These are phyloP conservation scores for Vanilla planifolia DNA, from an alignment of 106 monocot species.

Conservation along the genomic window DNA sequence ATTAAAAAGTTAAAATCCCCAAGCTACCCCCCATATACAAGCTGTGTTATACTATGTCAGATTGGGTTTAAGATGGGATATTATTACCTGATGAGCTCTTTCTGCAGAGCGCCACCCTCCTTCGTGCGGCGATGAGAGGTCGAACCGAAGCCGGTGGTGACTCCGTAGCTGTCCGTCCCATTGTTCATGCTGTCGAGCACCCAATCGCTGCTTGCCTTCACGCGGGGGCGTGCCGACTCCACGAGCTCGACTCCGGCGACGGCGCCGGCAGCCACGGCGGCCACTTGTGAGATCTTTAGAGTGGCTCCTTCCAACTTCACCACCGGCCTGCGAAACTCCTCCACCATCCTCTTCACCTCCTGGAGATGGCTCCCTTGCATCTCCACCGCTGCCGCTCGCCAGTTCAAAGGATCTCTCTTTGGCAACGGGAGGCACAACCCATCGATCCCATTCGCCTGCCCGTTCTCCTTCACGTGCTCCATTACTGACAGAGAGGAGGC, in stretches of 20 bases:
- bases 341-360: constrained; percentile 58
- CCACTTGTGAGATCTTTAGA: constrained; percentile 47
- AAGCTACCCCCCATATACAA: neutral
- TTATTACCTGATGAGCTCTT: constrained; percentile 56
- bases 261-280: constrained; percentile 27
- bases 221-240: constrained; percentile 36
- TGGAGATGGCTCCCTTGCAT: constrained; percentile 52
- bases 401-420: constrained; percentile 42
- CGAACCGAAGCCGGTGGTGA: constrained; percentile 71
- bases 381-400: constrained; percentile 36
- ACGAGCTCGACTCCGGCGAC: constrained; percentile 36
- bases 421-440: neutral
- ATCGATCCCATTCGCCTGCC: too few species aligned
- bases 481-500: too few species aligned
- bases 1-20: too few species aligned
- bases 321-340: constrained; percentile 27
- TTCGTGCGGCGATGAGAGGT: constrained; percentile 62
- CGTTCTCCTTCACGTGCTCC: constrained; percentile 7
- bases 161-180: constrained; percentile 62
- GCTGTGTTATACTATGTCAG: neutral
- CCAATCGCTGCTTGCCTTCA: constrained; percentile 65
- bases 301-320: constrained; percentile 40
- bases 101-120: constrained; percentile 48
- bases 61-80: neutral
- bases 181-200: constrained; percentile 49